These are phyloP conservation scores for Amanita polypyramis DNA, from an alignment of 768 basidiomycete genomes.

Conservation along the genomic window DNA sequence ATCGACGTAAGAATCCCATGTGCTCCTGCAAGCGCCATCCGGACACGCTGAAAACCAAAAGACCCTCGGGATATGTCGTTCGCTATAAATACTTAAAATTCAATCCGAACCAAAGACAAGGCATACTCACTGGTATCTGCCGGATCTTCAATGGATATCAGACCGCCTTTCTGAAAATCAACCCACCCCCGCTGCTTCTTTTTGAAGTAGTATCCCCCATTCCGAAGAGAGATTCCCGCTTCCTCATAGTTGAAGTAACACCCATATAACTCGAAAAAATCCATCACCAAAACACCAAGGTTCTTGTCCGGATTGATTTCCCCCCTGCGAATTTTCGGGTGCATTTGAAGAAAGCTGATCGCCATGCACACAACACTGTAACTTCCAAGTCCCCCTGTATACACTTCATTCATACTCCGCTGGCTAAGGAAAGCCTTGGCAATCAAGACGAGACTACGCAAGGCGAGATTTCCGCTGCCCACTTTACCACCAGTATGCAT, in stretches of 20 bases:
- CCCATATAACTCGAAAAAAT: constrained; percentile 97
- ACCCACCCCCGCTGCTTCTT: constrained; percentile 80
- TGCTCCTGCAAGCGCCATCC: constrained; percentile 76
- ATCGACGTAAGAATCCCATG: constrained; percentile 67
- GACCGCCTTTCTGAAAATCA: constrained; percentile 39
- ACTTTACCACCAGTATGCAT: constrained; percentile 27
- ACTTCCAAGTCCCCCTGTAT: constrained; percentile 87
- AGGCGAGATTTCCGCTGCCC: constrained; percentile 41
- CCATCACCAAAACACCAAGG: constrained; percentile 88
- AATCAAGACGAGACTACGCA: constrained; percentile 78
- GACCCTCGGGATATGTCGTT: constrained; percentile 93
- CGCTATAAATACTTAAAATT: constrained; percentile 30
- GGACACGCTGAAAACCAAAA: constrained; percentile 73
- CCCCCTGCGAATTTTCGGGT: constrained; percentile 83
- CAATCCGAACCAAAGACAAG: constrained; percentile 3
- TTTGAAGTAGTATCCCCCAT: constrained; percentile 83
- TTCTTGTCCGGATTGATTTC: constrained; percentile 85
- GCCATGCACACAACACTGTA: constrained; percentile 92
- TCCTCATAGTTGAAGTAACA: constrained; percentile 85
- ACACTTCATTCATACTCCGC: constrained; percentile 96
- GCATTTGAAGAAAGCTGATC: constrained; percentile 93
- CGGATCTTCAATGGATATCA: constrained; percentile 90
- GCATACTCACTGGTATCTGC: constrained; percentile 65
- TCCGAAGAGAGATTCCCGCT: constrained; percentile 78
- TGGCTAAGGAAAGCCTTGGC: constrained; percentile 87